phyloP scores from a whole-genome alignment of 495 filamentous ascomycete genomes.

The Penicillium pulvis region DNA sequence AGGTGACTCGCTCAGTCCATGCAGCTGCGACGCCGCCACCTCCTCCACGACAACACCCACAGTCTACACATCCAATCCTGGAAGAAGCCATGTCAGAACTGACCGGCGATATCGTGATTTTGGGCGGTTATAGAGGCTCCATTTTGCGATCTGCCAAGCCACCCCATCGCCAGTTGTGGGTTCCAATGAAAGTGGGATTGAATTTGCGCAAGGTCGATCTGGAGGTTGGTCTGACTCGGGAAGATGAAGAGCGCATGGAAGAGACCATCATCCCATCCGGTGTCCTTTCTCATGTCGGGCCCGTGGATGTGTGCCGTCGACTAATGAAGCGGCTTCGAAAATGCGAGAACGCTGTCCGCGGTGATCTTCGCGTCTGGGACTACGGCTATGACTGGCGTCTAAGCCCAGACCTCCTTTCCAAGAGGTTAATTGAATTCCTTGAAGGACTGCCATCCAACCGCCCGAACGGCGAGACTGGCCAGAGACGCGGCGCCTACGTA shows the following conservation, averaged over 20 bases:
- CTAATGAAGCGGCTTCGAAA: conserved; percentile 77
- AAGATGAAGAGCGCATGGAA: conserved; percentile 85
- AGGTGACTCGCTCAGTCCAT: conserved; percentile 9
- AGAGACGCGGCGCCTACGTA: conserved; percentile 67
- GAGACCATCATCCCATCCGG: conserved; percentile 79
- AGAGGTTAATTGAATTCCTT: conserved; percentile 68
- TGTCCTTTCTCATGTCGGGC: conserved; percentile 87
- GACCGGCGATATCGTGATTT: conserved; percentile 81
- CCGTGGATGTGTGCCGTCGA: conserved; percentile 83
- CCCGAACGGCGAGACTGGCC: conserved; percentile 5
- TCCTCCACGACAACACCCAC: conserved; percentile 34
- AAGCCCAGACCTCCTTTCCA: conserved; percentile 75
- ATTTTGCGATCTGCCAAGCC: conserved; percentile 82
- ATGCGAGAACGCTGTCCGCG: conserved; percentile 68
- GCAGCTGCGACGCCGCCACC: conserved; percentile 18
- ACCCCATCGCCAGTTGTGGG: conserved; percentile 83
- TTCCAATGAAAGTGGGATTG: conserved; percentile 90
- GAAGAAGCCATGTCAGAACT: conserved; percentile 68
- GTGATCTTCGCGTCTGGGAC: conserved; percentile 77
- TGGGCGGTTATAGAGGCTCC: conserved; percentile 91
- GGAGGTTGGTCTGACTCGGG: conserved; percentile 78
- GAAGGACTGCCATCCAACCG: conserved; percentile 73
- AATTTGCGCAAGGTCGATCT: conserved; percentile 91
- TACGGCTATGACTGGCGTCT: conserved; percentile 97
- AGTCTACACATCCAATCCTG: conserved; percentile 51